Evolutionary conservation across 2,329 filamentous ascomycete genomes (phyloP).

Genomic region (Fusarium sp.): DNA sequence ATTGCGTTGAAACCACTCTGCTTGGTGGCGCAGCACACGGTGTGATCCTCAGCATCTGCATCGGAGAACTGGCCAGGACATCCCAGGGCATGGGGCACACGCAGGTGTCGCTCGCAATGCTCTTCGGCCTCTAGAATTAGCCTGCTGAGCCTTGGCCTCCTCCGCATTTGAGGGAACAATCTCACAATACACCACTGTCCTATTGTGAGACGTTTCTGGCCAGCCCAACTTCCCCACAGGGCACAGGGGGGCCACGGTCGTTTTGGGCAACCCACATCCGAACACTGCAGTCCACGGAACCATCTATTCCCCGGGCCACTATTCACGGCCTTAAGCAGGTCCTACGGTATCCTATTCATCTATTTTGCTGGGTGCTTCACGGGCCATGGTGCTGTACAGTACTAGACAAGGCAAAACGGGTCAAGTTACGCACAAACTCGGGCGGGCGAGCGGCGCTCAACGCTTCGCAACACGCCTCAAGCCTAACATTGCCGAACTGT

Average conservation of each 20-base stretch:
- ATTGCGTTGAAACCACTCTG: constrained; percentile 14
- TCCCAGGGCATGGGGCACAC: constrained; percentile 22
- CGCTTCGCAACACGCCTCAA: constrained; percentile 24
- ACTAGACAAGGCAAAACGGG: neutral
- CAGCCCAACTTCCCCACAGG: constrained; percentile 17
- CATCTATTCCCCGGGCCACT: neutral
- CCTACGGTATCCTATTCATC: neutral
- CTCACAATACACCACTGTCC: constrained; percentile 7
- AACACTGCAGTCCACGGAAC: neutral
- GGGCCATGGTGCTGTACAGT: neutral
- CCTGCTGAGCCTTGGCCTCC: constrained; percentile 10
- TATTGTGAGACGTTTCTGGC: constrained; percentile 20
- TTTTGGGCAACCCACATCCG: constrained; percentile 1
- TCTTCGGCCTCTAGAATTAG: constrained; percentile 18
- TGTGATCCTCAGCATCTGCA: constrained; percentile 4
- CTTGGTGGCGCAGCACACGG: constrained; percentile 27
- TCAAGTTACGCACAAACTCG: constrained; percentile 17
- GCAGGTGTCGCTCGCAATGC: constrained; percentile 15
- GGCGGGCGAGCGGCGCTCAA: constrained; percentile 20
- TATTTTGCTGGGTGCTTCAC: neutral
- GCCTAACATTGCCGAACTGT: constrained; percentile 44
- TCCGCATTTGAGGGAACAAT: constrained; percentile 33
- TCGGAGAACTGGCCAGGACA: constrained; percentile 16
- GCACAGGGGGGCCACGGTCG: neutral
- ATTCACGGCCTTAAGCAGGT: neutral